Base-by-base conservation (phyloP, 2,329 filamentous ascomycete genomes). In the Sphaerostilbella broomeana region DNA sequence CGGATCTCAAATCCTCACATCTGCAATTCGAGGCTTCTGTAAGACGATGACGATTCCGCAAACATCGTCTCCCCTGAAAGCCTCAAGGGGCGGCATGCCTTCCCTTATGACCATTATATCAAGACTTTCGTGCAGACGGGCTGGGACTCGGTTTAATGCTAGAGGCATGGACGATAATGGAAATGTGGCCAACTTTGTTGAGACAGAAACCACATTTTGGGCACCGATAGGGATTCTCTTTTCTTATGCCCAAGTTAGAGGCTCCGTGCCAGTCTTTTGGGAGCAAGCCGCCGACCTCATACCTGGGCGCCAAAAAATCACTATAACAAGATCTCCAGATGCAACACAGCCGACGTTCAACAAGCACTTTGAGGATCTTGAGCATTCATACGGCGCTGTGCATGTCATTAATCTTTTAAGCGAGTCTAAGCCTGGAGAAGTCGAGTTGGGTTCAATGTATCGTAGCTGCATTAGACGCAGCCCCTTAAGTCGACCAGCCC, bases 181-280 rank as follows among this genome's bases (percentile, higher is more conserved):
- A 11, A 87, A 97, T 53, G 92, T 97, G 19, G 89, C 92, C 45
- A 98, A 98, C 61, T 98, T 95, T 62, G 92, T 97, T n/a, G 92
- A 98, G 62, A 92, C 88, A 0, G 92, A 98, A 63, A 94, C 88
- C 0, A 79, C 90, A 27, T 89, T 94, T 56, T 95, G 86, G 83
- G 83, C 82, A 51, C 84, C 85, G 1, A 77, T 79, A 1, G 77
- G 78, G 4, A 67, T 87, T 6, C 79, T 87, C 40, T 97, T 97
- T 58, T 97, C 92, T 0, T 98, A 95, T 60, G 86, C 82, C 2
- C 92, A 98, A 62, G 78, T 94, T 18, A 78, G 92, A 52, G 92
- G 92, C 25, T 95, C 89, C 6, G 86, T 98, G 6, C 92, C 92
- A 1, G 73, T 97, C 3, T 98, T 98, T 60, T 98, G 92, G 92